phyloP scores from a whole-genome alignment of 2,329 filamentous ascomycete genomes.

The Claviceps cyperi region DNA sequence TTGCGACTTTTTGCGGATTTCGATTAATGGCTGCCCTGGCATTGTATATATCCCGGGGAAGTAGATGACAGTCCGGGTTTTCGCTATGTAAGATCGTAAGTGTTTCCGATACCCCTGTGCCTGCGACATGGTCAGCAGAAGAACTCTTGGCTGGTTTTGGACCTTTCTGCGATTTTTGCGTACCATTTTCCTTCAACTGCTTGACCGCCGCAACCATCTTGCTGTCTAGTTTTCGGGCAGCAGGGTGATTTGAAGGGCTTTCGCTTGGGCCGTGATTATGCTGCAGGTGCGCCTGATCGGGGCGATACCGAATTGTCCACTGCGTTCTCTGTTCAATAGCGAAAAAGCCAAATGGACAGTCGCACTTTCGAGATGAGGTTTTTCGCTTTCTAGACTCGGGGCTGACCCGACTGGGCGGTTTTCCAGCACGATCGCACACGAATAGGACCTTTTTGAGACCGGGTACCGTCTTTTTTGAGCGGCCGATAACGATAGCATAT shows the following conservation, averaged over 20 bases:
- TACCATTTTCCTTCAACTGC: constrained; percentile 50
- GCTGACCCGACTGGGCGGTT: constrained; percentile 45
- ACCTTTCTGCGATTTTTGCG: constrained; percentile 13
- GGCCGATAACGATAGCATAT: constrained; percentile 53
- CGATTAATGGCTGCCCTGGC: constrained; percentile 52
- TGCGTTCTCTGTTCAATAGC: constrained; percentile 53
- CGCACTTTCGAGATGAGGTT: constrained; percentile 54
- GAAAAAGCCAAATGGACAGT: constrained; percentile 56
- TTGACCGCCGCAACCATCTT: constrained; percentile 56
- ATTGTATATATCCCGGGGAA: constrained; percentile 54
- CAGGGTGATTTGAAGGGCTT: constrained; percentile 51
- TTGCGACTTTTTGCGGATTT: constrained; percentile 47
- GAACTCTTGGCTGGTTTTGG: constrained; percentile 3
- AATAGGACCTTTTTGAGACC: constrained; percentile 54
- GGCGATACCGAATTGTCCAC: constrained; percentile 52
- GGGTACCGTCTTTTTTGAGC: constrained; percentile 53
- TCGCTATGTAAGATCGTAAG: constrained; percentile 49
- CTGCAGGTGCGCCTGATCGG: constrained; percentile 39
- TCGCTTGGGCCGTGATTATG: constrained; percentile 55
- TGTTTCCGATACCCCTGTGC: constrained; percentile 51
- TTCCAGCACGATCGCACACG: constrained; percentile 51
- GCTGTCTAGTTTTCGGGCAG: constrained; percentile 50
- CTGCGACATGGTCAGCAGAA: constrained; percentile 21
- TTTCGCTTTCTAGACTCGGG: constrained; percentile 50
- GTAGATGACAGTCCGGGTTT: constrained; percentile 47